phyloP scores from a whole-genome alignment of 2,329 filamentous ascomycete species.

The Paramyrothecium sp. region DNA sequence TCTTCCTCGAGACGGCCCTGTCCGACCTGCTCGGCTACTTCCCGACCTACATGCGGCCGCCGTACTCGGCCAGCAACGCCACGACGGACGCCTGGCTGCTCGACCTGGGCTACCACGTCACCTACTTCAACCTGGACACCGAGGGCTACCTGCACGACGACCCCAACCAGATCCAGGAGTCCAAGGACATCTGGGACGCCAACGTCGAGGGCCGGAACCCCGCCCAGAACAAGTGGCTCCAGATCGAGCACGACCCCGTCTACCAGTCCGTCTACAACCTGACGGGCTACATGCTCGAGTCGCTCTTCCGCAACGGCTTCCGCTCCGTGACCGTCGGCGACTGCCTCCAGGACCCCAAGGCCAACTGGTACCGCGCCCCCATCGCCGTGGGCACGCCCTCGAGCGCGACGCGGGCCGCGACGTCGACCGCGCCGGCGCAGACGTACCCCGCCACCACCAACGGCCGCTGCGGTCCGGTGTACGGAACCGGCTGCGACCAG shows the following conservation, averaged over 20 bases:
- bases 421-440: slow-evolving; percentile 9
- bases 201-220: slow-evolving; percentile 31
- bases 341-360: slow-evolving; percentile 50
- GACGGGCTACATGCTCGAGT: slow-evolving; percentile 38
- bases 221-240: slow-evolving; percentile 38
- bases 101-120: slow-evolving; percentile 54
- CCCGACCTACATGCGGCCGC: slow-evolving; percentile 43
- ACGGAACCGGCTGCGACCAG: slow-evolving; percentile 15
- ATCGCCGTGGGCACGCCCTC: slow-evolving; percentile 1
- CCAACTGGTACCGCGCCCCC: slow-evolving; percentile 49
- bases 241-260: slow-evolving; percentile 53
- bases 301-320: slow-evolving; percentile 38
- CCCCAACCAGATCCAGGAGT: slow-evolving; percentile 44
- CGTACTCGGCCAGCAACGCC: slow-evolving; percentile 43
- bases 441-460: slow-evolving; percentile 10
- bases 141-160: slow-evolving; percentile 56
- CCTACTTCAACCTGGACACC: slow-evolving; percentile 61
- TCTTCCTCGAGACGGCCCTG: slow-evolving; percentile 41
- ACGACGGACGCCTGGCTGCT: slow-evolving; percentile 36
- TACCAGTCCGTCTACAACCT: slow-evolving; percentile 43
- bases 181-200: slow-evolving; percentile 36
- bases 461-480: slow-evolving; percentile 19
- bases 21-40: slow-evolving; percentile 37
- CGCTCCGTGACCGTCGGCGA: slow-evolving; percentile 46
- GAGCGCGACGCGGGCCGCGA: slow-evolving; percentile 4